Evolutionary conservation across 2,329 filamentous ascomycete species (phyloP), one percentile per base, ranked within the genome.

Genomic region (Aspergillus fischeri): DNA sequence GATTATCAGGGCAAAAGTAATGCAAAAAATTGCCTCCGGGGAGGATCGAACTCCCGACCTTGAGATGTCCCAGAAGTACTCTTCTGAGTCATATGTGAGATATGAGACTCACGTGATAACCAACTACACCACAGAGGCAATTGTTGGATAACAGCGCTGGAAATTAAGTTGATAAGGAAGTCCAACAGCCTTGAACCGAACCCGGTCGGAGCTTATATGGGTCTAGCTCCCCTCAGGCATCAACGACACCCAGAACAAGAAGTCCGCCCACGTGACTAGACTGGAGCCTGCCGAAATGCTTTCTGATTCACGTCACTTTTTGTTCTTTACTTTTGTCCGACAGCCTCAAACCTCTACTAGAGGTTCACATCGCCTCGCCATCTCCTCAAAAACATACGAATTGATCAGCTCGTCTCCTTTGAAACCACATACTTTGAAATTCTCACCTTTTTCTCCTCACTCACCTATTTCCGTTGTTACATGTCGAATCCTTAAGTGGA

Each of bases 231-330:
- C 20, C 21, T 24, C 44, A 47, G 44, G 21, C 44, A 47, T 7
- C n/a, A 25, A 6, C n/a, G 5, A 10, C n/a, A 8, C 17, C 41
- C n/a, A 44, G 41, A 21, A 57, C 59, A 51, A 60, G 56, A 49
- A 58, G 56, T 58, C 25, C 32, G 32, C 32, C 50, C 56, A 59
- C 53, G 56, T 59, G 56, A 51, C 27, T 3, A 9, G 6, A 11
- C 21, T 47, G 32, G 14, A 21, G 47, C 35, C 49, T 55, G 48
- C 17, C 29, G 60, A 58, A 62, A 54, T 62, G 57, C 53, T 57
- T 60, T 59, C n/a, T 55, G 55, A 52, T 61, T 56, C 62, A 67
- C 67, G 68, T 71, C 70, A 73, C 68, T 70, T 72, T 72, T 70
- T 61, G 28, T 6, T 45, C n/a, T 45, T 2, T 21, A 51, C 29